Percentiles rank a stretch among this genome's conserved stretches.
These are phyloP conservation scores for Plantago coronopus DNA, from an alignment of 305 asterid species.

Conservation along the genomic window DNA sequence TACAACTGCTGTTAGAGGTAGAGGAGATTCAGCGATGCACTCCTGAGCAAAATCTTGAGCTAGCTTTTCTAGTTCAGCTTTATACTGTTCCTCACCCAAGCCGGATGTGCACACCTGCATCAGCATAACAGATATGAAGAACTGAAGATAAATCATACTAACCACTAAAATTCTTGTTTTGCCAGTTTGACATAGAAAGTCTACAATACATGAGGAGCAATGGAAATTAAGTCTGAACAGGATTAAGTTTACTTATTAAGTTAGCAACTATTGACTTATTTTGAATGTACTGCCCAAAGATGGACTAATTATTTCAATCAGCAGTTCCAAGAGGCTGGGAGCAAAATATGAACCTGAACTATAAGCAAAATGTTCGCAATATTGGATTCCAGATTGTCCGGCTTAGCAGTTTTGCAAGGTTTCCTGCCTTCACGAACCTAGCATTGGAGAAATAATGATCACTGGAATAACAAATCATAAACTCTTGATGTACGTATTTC, in stretches of 20 bases:
- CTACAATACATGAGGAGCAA: constrained; percentile 6
- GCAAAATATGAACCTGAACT: constrained; percentile 63
- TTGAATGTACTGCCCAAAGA: neutral
- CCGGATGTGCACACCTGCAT: constrained; percentile 67
- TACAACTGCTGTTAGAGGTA: constrained; percentile 74
- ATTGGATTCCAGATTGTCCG: constrained; percentile 38
- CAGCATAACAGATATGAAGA: constrained; percentile 12
- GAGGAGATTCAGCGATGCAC: constrained; percentile 50
- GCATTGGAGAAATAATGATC: constrained; percentile 20
- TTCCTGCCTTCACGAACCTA: constrained; percentile 95
- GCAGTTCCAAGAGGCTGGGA: constrained; percentile 15
- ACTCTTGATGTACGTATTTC: constrained; percentile 1
- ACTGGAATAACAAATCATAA: constrained; percentile 14
- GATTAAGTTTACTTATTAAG: constrained; percentile 8
- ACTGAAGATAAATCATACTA: constrained; percentile 16
- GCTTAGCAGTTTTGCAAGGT: constrained; percentile 38
- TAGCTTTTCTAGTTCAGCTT: constrained; percentile 58
- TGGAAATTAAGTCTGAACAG: constrained; percentile 10
- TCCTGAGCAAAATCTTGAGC: constrained; percentile 66
- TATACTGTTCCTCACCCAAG: constrained; percentile 49
- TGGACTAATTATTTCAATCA: constrained; percentile 10
- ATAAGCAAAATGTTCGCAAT: constrained; percentile 82
- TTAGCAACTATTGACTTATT: constrained; percentile 8
- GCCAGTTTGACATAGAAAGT: neutral
- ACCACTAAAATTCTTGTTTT: constrained; percentile 1